Evolutionary conservation across 1,139 yeast species (phyloP).

Genomic region (Meyerozyma smithsonii): DNA sequence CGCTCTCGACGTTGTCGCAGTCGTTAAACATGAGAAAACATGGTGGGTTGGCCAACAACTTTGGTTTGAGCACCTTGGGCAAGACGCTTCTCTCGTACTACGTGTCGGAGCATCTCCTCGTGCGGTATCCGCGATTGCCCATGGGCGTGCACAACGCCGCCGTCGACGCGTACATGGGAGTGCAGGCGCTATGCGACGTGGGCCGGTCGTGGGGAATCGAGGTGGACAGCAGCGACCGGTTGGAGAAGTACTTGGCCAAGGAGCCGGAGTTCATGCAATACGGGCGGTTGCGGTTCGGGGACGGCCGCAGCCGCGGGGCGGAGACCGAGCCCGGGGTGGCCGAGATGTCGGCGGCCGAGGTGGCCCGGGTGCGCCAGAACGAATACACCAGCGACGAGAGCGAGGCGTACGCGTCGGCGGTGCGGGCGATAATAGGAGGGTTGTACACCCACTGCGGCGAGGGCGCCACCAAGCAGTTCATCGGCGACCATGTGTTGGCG

Average conservation of each 20-base stretch:
- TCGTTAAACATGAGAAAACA: slow-evolving; percentile 51
- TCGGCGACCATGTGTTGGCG: slow-evolving; percentile 67
- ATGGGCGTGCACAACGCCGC: slow-evolving; percentile 70
- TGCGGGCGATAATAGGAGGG: slow-evolving; percentile 70
- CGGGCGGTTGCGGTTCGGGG: slow-evolving; percentile 57
- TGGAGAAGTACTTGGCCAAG: slow-evolving; percentile 64
- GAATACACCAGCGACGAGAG: slow-evolving; percentile 27
- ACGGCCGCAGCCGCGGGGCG: slow-evolving; percentile 38
- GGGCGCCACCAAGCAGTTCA: slow-evolving; percentile 56
- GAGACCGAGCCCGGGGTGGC: slow-evolving; percentile 48
- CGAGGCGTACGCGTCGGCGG: slow-evolving; percentile 52
- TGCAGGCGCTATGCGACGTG: slow-evolving; percentile 54
- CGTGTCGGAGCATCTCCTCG: slow-evolving; percentile 66
- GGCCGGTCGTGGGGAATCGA: slow-evolving; percentile 89
- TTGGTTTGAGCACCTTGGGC: slow-evolving; percentile 79
- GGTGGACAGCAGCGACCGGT: slow-evolving; percentile 57
- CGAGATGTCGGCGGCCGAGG: slow-evolving; percentile 37
- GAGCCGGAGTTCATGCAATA: slow-evolving; percentile 61
- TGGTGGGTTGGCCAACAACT: slow-evolving; percentile 62
- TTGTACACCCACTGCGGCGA: slow-evolving; percentile 65
- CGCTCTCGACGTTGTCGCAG: slow-evolving; percentile 71
- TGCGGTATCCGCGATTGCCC: slow-evolving; percentile 87
- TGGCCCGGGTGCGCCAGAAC: slow-evolving; percentile 17
- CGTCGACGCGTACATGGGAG: slow-evolving; percentile 67
- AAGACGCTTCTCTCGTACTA: slow-evolving; percentile 71